Conservation (phyloP, 2,329 filamentous ascomycete genomes). For the Ophiostoma triangulosporum region DNA sequence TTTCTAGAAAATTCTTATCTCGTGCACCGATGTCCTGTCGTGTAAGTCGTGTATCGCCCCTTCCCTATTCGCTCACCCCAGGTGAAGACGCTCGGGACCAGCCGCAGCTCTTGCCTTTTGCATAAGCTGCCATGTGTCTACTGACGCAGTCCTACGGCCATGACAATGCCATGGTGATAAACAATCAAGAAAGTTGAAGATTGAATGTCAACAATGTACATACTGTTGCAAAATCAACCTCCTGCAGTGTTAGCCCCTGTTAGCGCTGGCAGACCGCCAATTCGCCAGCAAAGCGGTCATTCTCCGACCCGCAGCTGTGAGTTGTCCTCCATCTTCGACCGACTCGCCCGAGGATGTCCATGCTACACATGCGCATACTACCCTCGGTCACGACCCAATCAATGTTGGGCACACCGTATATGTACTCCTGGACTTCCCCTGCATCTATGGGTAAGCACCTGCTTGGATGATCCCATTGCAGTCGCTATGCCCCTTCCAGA, state of each 20-base stretch:
- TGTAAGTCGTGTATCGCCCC: background rate
- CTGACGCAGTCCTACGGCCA: background rate
- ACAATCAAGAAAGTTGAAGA: too few species aligned
- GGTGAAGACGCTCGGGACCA: background rate
- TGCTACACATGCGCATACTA: too few species aligned
- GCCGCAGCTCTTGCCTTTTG: background rate
- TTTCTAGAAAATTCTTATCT: background rate
- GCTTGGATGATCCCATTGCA: too few species aligned
- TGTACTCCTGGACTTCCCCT: too few species aligned
- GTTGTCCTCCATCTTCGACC: background rate
- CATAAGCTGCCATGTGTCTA: background rate
- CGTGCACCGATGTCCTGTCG: background rate
- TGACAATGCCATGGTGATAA: too few species aligned
- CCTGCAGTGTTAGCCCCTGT: background rate
- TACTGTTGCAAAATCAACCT: too few species aligned
- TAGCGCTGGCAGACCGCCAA: background rate
- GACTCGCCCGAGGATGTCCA: too few species aligned
- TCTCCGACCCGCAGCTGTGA: background rate
- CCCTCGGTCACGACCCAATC: too few species aligned
- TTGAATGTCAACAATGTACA: too few species aligned
- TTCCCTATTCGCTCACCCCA: background rate
- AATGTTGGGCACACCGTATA: too few species aligned
- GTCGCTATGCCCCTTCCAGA: too few species aligned
- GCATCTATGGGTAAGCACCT: too few species aligned
- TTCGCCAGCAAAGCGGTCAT: background rate